These are phyloP conservation scores for Eleusine indica DNA, from an alignment of 176 grass and related monocot genomes.

Conservation along the genomic window DNA sequence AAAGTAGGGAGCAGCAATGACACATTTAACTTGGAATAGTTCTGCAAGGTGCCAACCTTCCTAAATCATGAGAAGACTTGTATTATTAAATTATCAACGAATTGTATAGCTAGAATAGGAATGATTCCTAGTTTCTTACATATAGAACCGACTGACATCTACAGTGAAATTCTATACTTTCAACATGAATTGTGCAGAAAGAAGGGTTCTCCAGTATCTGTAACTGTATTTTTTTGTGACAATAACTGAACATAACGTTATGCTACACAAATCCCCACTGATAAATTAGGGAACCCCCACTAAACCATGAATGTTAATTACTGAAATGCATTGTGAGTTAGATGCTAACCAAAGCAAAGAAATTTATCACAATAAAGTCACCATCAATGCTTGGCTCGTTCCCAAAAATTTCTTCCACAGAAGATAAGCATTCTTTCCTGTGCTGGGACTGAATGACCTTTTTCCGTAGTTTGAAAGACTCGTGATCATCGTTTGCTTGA, in stretches of 20 bases:
- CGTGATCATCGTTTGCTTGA: slow-evolving; percentile 39
- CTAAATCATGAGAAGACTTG: slow-evolving; percentile 50
- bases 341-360: slow-evolving; percentile 75
- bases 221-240: neutral
- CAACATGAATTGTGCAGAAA: neutral
- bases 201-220: neutral
- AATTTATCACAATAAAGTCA: slow-evolving; percentile 86
- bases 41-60: slow-evolving; percentile 99
- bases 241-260: neutral
- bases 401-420: slow-evolving; percentile 72
- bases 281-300: neutral
- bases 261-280: neutral
- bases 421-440: slow-evolving; percentile 74
- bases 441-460: slow-evolving; percentile 62
- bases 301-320: neutral
- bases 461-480: slow-evolving; percentile 57
- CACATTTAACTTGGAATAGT: slow-evolving; percentile 75
- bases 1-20: slow-evolving; percentile 84
- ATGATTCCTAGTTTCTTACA: neutral
- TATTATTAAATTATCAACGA: slow-evolving; percentile 22
- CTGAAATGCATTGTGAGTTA: neutral
- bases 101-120: neutral
- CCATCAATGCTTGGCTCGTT: slow-evolving; percentile 40
- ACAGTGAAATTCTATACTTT: neutral
- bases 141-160: neutral